Evolutionary conservation across 148 eudicot genomes (phyloP).

Genomic region (Simmondsia chinensis): DNA sequence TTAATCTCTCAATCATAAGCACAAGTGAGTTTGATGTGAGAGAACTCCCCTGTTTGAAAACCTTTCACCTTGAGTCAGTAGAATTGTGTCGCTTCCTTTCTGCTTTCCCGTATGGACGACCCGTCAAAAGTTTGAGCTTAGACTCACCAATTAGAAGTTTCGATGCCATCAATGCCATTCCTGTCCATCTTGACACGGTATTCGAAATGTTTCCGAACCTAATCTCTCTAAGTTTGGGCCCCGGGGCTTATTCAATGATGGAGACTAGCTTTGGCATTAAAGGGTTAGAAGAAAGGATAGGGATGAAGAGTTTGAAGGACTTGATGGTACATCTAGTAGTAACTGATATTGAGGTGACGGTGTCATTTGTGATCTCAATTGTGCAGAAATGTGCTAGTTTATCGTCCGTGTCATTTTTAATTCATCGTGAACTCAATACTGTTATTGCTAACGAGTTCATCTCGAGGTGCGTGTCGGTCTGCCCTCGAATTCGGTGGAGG

Average conservation of each 20-base stretch:
- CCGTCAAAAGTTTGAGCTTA: slow-evolving; percentile 26
- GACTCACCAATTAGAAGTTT: slow-evolving; percentile 17
- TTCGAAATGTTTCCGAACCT: slow-evolving; percentile 34
- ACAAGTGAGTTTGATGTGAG: slow-evolving; percentile 17
- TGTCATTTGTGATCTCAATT: slow-evolving; percentile 29
- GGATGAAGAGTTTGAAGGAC: slow-evolving; percentile 27
- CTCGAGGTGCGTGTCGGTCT: slow-evolving; percentile 24
- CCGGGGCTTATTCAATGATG: slow-evolving; percentile 34
- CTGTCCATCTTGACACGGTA: slow-evolving; percentile 21
- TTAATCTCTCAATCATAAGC: slow-evolving; percentile 38
- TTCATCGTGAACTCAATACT: slow-evolving; percentile 38
- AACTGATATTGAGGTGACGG: slow-evolving; percentile 22
- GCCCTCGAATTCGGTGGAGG: slow-evolving; percentile 36
- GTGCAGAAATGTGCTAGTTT: slow-evolving; percentile 29
- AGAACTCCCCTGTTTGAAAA: slow-evolving; percentile 29
- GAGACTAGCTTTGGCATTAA: slow-evolving; percentile 26
- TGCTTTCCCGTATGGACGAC: slow-evolving; percentile 22
- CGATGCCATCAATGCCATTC: slow-evolving; percentile 5
- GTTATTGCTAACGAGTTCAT: slow-evolving; percentile 21
- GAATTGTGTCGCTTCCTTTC: slow-evolving; percentile 18
- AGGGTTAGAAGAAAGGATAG: slow-evolving; percentile 8
- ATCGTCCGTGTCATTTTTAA: slow-evolving; percentile 28
- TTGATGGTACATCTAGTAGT: slow-evolving; percentile 32
- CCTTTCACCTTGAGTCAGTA: slow-evolving; percentile 28
- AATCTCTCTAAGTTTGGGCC: slow-evolving; percentile 32